A percentile compares a stretch with the other conserved stretches of the same genome.
phyloP scores from a whole-genome alignment of 768 basidiomycete species.

The Boletus patriciae region DNA sequence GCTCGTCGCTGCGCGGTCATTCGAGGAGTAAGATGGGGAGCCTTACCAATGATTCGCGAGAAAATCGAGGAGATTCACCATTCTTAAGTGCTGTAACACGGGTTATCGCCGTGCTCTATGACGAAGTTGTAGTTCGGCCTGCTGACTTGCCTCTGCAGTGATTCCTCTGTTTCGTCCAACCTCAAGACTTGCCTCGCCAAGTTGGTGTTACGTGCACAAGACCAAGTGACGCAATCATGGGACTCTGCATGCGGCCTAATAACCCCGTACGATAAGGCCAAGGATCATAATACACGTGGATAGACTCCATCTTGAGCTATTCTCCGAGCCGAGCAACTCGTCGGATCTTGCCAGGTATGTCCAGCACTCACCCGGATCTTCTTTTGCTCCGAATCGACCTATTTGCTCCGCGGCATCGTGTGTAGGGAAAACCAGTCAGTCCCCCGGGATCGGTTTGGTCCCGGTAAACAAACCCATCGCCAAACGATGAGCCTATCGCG shows the following conservation, averaged over 20 bases:
- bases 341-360: conserved; percentile 18
- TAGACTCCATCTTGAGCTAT: neutral
- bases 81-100: neutral
- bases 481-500: neutral
- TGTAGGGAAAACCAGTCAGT: neutral
- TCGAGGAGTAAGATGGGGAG: neutral
- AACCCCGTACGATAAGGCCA: neutral
- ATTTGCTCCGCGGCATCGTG: conserved; percentile 11
- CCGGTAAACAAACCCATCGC: conserved; percentile 11
- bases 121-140: neutral
- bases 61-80: neutral
- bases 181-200: neutral
- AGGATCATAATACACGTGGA: neutral
- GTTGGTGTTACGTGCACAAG: neutral
- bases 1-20: neutral
- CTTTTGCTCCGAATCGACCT: neutral
- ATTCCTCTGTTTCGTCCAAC: neutral
- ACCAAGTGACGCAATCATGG: neutral
- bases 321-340: neutral
- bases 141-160: neutral
- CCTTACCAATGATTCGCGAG: neutral
- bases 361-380: conserved; percentile 13
- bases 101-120: neutral
- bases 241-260: neutral
- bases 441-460: neutral